Conservation (phyloP, 257 asterid species). For the Solanum lycopersicoides region DNA sequence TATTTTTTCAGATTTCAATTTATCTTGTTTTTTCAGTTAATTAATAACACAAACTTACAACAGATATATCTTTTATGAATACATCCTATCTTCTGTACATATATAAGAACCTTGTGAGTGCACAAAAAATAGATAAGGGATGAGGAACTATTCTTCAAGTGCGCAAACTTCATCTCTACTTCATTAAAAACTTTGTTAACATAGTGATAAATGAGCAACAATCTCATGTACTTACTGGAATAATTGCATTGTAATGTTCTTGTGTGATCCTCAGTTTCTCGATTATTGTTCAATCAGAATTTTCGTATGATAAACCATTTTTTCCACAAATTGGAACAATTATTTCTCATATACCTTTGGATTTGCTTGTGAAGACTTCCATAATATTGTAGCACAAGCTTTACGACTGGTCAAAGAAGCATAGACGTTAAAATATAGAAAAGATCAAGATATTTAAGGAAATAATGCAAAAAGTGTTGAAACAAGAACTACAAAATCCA, state of each 20-base stretch:
- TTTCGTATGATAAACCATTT: slow-evolving; percentile 12
- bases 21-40: too few relatives aligned
- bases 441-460: too few relatives aligned
- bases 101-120: neutral
- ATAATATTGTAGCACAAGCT: slow-evolving; percentile 94
- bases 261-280: slow-evolving; percentile 69
- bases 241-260: slow-evolving; percentile 59
- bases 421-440: too few relatives aligned
- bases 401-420: slow-evolving; percentile 52
- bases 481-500: too few relatives aligned
- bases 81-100: neutral
- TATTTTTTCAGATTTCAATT: too few relatives aligned
- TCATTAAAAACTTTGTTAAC: neutral
- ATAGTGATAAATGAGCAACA: neutral
- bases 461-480: too few relatives aligned
- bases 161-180: neutral
- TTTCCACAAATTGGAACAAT: neutral
- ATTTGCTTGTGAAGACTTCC: slow-evolving; percentile 71
- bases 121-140: neutral
- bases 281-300: slow-evolving; percentile 53
- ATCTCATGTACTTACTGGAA: slow-evolving; percentile 41
- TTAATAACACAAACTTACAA: neutral
- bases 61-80: neutral
- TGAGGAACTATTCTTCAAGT: too few relatives aligned
- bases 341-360: slow-evolving; percentile 43